Base-by-base conservation (phyloP, 2,329 filamentous ascomycete species). In the Cordyceps militaris region DNA sequence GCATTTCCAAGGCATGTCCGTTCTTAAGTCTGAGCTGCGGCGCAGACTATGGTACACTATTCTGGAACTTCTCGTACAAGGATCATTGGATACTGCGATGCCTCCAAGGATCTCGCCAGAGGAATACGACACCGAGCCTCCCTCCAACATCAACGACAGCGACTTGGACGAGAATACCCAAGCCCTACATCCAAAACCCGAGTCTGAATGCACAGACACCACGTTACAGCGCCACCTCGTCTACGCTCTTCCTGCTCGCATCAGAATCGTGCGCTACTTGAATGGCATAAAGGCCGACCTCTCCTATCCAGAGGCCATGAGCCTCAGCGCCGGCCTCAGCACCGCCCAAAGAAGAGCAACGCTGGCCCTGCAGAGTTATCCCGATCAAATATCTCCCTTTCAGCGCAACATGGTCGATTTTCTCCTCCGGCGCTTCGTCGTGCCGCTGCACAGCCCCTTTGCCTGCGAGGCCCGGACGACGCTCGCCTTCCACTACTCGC, bases 381-480 rank as follows among this genome's bases (percentile, higher is more conserved):
- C n/a, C 16, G 30, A 34, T 24, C n/a, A 24, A 7, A 59, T 66
- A n/a, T 69, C 67, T 0, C 26, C 65, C 0, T 79, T 79, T 58
- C 74, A 78, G 42, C 67, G 73, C 2, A 81, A 81, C 58, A 64
- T 83, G 5, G 67, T 81, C 26, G 76, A 82, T 50, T 76, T 78
- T 42, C 69, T 80, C 0, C 70, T 80, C 4, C 77, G 79, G 5
- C 78, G 82, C 14, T 84, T 82, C 63, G 63, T 84, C 2, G 73
- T 85, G 14, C 73, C 76, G 1, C 69, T 86, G 0, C 82, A 86
- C 61, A 75, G 73, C 8, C 70, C 76, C 0, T 82, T 77, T 63
- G 73, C 74, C 38, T 66, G 66, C 38, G 67, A 72, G 59, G 74
- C 78, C 10, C 70, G 66, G 5, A 61, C 63, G 1, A 73, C 80